These are phyloP conservation scores for Boletus subparvulus DNA, from an alignment of 768 basidiomycete species.

Conservation along the genomic window DNA sequence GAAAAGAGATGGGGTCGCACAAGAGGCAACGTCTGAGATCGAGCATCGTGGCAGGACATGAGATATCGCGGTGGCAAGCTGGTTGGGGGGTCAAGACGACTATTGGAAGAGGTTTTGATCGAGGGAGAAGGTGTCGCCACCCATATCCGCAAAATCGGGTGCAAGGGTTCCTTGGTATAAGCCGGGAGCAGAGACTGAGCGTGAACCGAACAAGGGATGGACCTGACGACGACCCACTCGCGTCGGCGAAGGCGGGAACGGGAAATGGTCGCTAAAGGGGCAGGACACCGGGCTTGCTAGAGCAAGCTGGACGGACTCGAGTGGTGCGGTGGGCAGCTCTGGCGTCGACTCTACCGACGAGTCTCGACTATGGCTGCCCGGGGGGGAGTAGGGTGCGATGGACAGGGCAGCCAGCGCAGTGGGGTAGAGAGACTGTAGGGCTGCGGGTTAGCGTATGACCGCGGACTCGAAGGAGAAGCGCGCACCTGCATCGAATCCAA, in stretches of 20 bases:
- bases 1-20: conserved; percentile 31
- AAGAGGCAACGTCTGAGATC: conserved; percentile 29
- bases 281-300: conserved; percentile 40
- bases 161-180: conserved; percentile 30
- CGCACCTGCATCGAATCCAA: conserved; percentile 30
- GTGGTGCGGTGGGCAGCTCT: conserved; percentile 39
- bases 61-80: conserved; percentile 15
- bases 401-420: conserved; percentile 55
- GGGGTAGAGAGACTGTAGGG: conserved; percentile 34
- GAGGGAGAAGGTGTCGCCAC: conserved; percentile 39
- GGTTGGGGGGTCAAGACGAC: conserved; percentile 24
- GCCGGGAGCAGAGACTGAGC: conserved; percentile 46
- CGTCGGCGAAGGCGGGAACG: conserved; percentile 21
- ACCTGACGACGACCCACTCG: conserved; percentile 24
- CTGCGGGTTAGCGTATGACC: conserved; percentile 23
- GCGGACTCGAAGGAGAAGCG: background rate
- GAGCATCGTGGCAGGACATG: conserved; percentile 20
- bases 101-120: conserved; percentile 51
- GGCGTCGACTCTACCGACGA: conserved; percentile 59
- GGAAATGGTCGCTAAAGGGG: conserved; percentile 33
- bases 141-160: conserved; percentile 44
- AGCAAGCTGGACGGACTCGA: conserved; percentile 41
- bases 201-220: conserved; percentile 36
- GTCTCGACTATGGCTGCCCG: conserved; percentile 41
- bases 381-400: conserved; percentile 53